These are phyloP conservation scores for Rosellinia necatrix DNA, from an alignment of 2,329 filamentous ascomycete genomes.

Conservation along the genomic window DNA sequence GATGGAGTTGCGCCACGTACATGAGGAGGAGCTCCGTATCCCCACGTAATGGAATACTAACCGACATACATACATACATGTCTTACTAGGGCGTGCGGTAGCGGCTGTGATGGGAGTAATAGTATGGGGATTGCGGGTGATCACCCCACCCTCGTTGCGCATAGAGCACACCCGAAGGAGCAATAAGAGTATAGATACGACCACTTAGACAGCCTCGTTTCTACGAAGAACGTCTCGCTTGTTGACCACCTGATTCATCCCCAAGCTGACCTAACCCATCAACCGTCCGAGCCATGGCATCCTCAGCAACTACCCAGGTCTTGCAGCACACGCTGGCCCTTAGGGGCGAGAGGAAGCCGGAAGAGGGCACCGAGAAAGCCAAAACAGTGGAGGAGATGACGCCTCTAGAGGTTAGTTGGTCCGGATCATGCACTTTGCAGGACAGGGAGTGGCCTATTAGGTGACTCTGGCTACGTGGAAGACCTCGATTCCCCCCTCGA, in stretches of 20 bases:
- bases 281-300: constrained; percentile 36
- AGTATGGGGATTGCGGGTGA: background rate
- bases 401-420: constrained; percentile 36
- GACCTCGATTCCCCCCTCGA: background rate
- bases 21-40: background rate
- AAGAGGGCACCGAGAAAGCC: constrained; percentile 14
- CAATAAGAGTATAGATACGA: background rate
- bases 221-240: background rate
- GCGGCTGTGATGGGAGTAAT: too few relatives aligned
- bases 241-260: constrained; percentile 1
- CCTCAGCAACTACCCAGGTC: constrained; percentile 39
- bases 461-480: background rate
- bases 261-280: background rate
- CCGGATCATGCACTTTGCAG: background rate
- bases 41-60: background rate
- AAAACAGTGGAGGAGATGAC: constrained; percentile 35
- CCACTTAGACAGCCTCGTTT: background rate
- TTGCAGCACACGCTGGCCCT: constrained; percentile 24
- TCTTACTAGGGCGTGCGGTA: constrained; percentile 5
- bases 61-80: constrained; percentile 2
- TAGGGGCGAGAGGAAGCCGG: constrained; percentile 26
- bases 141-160: background rate
- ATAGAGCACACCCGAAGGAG: background rate
- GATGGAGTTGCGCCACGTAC: constrained; percentile 7
- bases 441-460: background rate